phyloP scores from a whole-genome alignment of 2,329 filamentous ascomycete species.

The Neofusicoccum sp. region DNA sequence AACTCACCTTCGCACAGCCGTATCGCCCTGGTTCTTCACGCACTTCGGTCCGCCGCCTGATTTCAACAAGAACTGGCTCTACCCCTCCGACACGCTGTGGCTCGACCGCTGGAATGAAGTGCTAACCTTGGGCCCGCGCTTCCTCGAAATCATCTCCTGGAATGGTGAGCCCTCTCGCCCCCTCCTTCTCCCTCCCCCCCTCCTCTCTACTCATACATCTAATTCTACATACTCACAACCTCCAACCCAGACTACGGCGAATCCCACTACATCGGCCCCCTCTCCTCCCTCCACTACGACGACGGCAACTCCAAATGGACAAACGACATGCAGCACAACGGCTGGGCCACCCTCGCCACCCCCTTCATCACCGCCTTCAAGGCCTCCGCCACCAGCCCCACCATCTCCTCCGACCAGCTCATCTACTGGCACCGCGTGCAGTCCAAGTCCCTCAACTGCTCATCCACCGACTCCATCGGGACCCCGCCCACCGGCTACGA shows the following conservation, averaged over 20 bases:
- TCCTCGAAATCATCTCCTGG: conserved; percentile 46
- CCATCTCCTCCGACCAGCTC: conserved; percentile 31
- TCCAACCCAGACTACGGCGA: conserved; percentile 39
- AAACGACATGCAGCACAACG: conserved; percentile 47
- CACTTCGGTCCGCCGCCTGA: conserved; percentile 29
- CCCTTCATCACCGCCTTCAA: conserved; percentile 56
- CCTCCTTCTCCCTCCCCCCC: no score
- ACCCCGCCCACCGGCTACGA: conserved; percentile 48
- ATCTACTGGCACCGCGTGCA: conserved; percentile 58
- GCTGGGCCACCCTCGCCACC: conserved; percentile 55
- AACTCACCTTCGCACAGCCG: conserved; percentile 23
- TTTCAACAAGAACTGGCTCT: no score
- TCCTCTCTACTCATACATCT: not conserved
- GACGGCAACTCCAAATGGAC: conserved; percentile 35
- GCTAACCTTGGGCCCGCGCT: conserved; percentile 34
- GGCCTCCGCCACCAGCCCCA: conserved; percentile 35
- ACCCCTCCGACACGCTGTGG: conserved; percentile 25
- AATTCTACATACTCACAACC: conserved; percentile 21
- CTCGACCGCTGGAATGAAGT: conserved; percentile 44
- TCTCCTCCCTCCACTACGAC: conserved; percentile 35
- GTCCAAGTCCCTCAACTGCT: conserved; percentile 47
- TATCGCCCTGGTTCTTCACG: conserved; percentile 48
- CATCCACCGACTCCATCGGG: conserved; percentile 51
- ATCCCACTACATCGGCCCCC: conserved; percentile 43
- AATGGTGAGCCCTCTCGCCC: conserved; percentile 17